A percentile compares a stretch with the other conserved stretches of the same genome.
Conservation (phyloP, 192 early-diverging fungal genomes). For the Backusella mclennaniae region DNA sequence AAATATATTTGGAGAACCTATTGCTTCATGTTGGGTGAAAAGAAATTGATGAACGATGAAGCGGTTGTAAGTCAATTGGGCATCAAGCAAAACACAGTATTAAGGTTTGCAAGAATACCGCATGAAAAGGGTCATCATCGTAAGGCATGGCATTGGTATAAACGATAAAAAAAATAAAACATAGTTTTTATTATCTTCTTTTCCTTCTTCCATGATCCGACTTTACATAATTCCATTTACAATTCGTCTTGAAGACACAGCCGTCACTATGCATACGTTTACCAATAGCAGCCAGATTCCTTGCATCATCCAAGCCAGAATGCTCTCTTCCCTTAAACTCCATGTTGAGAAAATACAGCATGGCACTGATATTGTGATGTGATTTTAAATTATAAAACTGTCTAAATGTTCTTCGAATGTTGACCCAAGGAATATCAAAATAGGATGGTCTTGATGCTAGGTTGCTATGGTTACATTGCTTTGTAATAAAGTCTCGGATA, state of each 20-base stretch:
- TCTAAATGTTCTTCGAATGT: constrained; percentile 60
- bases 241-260: constrained; percentile 27
- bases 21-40: constrained; percentile 18
- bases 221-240: neutral
- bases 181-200: neutral
- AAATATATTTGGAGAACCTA: constrained; percentile 34
- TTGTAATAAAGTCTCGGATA: constrained; percentile 78
- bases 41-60: constrained; percentile 18
- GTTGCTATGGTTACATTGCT: constrained; percentile 62
- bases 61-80: constrained; percentile 25
- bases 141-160: constrained; percentile 20
- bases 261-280: constrained; percentile 49
- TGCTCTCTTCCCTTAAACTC: constrained; percentile 73
- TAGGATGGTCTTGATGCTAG: constrained; percentile 56
- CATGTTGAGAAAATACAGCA: constrained; percentile 62
- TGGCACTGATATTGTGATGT: constrained; percentile 56
- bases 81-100: constrained; percentile 17
- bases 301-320: constrained; percentile 79
- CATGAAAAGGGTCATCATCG: constrained; percentile 24
- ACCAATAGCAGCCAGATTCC: constrained; percentile 75
- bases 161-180: neutral
- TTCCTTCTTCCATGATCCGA: neutral
- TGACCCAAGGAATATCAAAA: constrained; percentile 59
- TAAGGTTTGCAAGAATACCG: constrained; percentile 16
- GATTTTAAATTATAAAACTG: constrained; percentile 48